Conservation (phyloP, 192 early-diverging fungal species). For the Umbelopsis sp. region DNA sequence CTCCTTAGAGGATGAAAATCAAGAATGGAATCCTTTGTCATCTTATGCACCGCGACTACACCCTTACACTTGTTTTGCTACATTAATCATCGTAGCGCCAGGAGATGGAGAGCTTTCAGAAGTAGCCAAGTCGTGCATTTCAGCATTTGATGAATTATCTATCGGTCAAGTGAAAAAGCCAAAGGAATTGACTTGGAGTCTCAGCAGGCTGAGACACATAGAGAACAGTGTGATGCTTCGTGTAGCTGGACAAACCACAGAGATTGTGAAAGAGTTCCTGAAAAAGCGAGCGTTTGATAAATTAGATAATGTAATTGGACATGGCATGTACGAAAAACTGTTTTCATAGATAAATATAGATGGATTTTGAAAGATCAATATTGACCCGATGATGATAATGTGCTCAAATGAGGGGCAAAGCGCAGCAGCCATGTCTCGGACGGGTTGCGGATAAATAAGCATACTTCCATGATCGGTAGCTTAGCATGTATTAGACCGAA, state of each 20-base stretch:
- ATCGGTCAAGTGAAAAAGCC: slow-evolving; percentile 12
- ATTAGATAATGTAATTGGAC: slow-evolving; percentile 17
- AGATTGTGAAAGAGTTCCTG: slow-evolving; percentile 28
- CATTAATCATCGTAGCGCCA: slow-evolving; percentile 62
- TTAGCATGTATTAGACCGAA: too few relatives aligned
- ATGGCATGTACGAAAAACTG: slow-evolving; percentile 16
- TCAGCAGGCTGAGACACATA: slow-evolving; percentile 23
- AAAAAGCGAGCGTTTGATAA: slow-evolving; percentile 11
- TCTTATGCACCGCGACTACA: slow-evolving; percentile 56
- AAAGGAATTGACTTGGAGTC: slow-evolving; percentile 26
- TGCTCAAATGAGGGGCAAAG: too few relatives aligned
- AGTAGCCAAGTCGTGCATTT: neutral
- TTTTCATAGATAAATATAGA: neutral
- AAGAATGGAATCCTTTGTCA: slow-evolving; percentile 28
- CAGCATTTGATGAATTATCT: slow-evolving; percentile 29
- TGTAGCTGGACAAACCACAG: slow-evolving; percentile 27
- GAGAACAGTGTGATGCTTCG: slow-evolving; percentile 23
- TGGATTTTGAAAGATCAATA: too few relatives aligned
- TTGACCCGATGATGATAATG: too few relatives aligned
- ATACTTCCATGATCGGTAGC: too few relatives aligned
- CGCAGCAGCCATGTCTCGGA: too few relatives aligned
- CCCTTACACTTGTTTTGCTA: slow-evolving; percentile 65
- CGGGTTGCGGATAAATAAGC: too few relatives aligned
- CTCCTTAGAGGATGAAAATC: slow-evolving; percentile 50
- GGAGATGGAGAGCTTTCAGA: neutral